Conservation (phyloP, 495 filamentous ascomycete species). For the Talaromyces liani region DNA sequence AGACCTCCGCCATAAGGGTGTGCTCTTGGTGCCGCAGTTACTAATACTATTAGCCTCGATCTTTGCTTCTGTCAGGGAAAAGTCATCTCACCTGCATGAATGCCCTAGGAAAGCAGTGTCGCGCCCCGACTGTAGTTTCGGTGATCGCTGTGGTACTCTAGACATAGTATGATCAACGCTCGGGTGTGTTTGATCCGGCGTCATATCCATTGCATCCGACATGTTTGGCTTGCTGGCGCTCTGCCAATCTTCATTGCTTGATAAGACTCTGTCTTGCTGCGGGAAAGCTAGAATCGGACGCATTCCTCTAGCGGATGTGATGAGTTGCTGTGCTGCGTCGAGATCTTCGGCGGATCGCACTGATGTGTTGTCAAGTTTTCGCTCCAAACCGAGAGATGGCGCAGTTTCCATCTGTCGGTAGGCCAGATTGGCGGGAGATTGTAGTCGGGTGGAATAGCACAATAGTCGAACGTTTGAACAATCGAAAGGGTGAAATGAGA, state of each 20-base stretch:
- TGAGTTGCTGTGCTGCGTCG: constrained; percentile 40
- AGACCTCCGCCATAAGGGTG: constrained; percentile 90
- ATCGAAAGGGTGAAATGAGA: background rate
- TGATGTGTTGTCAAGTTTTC: constrained; percentile 12
- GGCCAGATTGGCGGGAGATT: background rate
- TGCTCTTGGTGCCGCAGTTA: constrained; percentile 90
- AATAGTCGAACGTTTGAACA: background rate
- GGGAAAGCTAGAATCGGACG: constrained; percentile 7
- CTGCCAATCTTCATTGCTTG: constrained; percentile 7
- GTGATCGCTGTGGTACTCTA: constrained; percentile 5
- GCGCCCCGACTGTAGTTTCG: constrained; percentile 11
- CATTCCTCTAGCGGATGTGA: constrained; percentile 34
- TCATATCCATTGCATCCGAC: constrained; percentile 12
- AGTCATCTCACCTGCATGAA: constrained; percentile 44
- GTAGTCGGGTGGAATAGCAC: background rate
- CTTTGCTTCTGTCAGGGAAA: background rate
- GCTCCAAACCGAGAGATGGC: constrained; percentile 28
- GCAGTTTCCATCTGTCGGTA: constrained; percentile 30
- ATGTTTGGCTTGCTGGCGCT: background rate
- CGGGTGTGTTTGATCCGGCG: background rate
- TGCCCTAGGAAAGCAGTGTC: constrained; percentile 41
- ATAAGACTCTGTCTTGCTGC: background rate
- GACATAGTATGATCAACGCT: background rate
- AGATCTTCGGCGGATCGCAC: constrained; percentile 37
- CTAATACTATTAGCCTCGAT: constrained; percentile 33